phyloP scores from a whole-genome alignment of 352 stramenopile genomes.

The Phytophthora ohioensis region DNA sequence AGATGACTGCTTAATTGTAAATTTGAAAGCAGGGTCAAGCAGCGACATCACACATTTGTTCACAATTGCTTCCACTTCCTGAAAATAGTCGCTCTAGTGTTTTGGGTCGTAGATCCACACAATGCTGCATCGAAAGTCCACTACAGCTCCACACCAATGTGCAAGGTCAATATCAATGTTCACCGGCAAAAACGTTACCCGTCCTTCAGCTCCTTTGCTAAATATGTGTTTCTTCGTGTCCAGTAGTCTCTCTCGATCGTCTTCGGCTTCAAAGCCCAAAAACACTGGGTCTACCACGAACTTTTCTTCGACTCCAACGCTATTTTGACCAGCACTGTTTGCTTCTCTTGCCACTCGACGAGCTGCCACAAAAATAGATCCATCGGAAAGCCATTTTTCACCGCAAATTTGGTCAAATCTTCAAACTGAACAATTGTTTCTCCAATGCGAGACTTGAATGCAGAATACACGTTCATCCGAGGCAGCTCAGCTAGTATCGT shows the following conservation, averaged over 20 bases:
- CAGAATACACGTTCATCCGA: conserved; percentile 4
- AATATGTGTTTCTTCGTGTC: background rate
- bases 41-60: background rate
- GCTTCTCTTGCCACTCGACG: background rate
- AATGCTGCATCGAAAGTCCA: background rate
- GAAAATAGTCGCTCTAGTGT: background rate
- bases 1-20: background rate
- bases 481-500: background rate
- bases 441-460: conserved; percentile 9
- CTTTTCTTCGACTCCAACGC: background rate
- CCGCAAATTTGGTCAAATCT: conserved; percentile 13
- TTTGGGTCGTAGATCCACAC: conserved; percentile 10
- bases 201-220: background rate
- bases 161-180: background rate
- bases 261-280: background rate
- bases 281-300: background rate
- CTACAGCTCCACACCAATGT: conserved; percentile 9
- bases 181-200: background rate
- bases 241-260: background rate
- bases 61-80: conserved; percentile 5
- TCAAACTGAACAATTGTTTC: conserved; percentile 19
- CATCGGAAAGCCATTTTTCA: background rate
- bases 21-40: background rate
- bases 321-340: background rate
- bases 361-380: conserved; percentile 1